phyloP scores from a whole-genome alignment of 495 filamentous ascomycete genomes.

The Opeltia flavorubescens region DNA sequence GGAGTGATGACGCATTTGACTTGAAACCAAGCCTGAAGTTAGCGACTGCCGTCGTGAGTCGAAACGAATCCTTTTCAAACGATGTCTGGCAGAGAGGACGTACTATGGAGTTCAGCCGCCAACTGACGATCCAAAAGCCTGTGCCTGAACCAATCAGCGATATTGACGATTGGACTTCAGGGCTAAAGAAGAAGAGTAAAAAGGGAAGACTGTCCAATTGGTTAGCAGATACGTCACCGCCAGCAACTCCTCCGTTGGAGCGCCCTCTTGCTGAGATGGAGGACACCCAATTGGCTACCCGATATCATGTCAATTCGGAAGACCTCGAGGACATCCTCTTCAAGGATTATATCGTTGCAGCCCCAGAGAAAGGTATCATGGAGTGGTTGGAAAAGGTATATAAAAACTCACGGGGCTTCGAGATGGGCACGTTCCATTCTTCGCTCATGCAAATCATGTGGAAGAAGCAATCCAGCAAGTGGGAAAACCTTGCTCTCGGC shows the following conservation, averaged over 20 bases:
- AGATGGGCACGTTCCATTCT: slow-evolving; percentile 26
- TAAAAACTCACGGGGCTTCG: slow-evolving; percentile 22
- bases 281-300: too few relatives aligned
- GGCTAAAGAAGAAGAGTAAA: background rate
- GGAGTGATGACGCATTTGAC: slow-evolving; percentile 25
- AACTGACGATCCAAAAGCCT: slow-evolving; percentile 3
- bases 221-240: too few relatives aligned
- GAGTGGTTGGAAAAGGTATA: slow-evolving; percentile 22
- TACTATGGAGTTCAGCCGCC: slow-evolving; percentile 20
- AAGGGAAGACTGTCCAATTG: too few relatives aligned
- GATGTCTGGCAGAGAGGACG: slow-evolving; percentile 27
- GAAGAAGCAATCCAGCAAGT: slow-evolving; percentile 41
- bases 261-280: background rate
- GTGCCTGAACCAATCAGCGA: background rate
- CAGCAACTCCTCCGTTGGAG: background rate
- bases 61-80: slow-evolving; percentile 28
- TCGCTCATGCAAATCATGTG: slow-evolving; percentile 31
- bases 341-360: background rate
- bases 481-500: slow-evolving; percentile 28
- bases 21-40: slow-evolving; percentile 21
- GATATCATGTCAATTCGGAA: slow-evolving; percentile 3
- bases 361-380: slow-evolving; percentile 14
- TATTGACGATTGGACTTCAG: too few relatives aligned
- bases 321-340: slow-evolving; percentile 21
- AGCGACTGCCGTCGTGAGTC: slow-evolving; percentile 29